Conservation (phyloP, 345 rosid genomes). For the Adansonia digitata region DNA sequence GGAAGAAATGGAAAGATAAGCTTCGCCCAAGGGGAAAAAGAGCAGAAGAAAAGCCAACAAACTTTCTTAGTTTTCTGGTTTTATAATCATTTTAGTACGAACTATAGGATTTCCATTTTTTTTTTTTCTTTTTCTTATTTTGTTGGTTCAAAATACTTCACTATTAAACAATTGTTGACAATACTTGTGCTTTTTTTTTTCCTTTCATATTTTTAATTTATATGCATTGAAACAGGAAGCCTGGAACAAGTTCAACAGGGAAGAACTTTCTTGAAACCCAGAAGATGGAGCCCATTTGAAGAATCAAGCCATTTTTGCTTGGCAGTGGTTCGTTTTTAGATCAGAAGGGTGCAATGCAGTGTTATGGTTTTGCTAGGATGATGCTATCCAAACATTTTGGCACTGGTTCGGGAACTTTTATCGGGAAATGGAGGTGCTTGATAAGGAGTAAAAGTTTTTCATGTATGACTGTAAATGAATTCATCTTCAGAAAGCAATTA, state of each 20-base stretch:
- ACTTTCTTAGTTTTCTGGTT: background rate
- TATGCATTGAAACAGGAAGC: slow-evolving; percentile 43
- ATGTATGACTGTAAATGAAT: background rate
- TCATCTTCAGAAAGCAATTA: background rate
- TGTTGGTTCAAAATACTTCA: background rate
- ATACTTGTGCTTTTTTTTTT: background rate
- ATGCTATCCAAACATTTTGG: background rate
- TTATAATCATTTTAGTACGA: background rate
- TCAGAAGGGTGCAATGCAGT: background rate
- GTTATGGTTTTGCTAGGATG: background rate
- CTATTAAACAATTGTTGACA: background rate
- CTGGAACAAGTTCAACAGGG: slow-evolving; percentile 51
- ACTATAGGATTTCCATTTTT: background rate
- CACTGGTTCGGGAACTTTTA: background rate
- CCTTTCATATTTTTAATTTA: background rate
- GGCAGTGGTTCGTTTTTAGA: background rate
- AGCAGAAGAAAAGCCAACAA: background rate
- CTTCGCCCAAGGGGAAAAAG: background rate
- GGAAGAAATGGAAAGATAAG: background rate
- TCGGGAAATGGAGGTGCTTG: background rate
- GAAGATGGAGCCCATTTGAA: background rate
- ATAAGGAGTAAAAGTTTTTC: background rate
- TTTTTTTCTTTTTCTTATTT: background rate
- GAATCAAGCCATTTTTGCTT: background rate
- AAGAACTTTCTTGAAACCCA: slow-evolving; percentile 39